phyloP scores from a whole-genome alignment of 768 basidiomycete species.

The Lactarius trivialis region DNA sequence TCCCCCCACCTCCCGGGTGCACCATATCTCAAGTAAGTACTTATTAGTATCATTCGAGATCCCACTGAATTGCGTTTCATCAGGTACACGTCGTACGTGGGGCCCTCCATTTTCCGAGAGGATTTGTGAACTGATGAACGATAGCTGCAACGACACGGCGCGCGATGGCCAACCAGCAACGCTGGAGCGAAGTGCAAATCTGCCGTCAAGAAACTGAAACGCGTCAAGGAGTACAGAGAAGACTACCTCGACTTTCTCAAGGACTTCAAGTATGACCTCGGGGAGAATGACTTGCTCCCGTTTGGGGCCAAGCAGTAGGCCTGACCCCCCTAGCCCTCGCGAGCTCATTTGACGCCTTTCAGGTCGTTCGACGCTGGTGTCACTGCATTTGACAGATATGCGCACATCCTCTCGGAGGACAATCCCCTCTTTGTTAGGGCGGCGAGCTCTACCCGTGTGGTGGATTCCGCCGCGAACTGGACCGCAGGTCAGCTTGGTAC shows the following conservation, averaged over 20 bases:
- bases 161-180: slow-evolving; percentile 62
- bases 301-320: slow-evolving; percentile 61
- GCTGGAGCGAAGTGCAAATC: slow-evolving; percentile 38
- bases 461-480: slow-evolving; percentile 68
- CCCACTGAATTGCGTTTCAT: neutral
- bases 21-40: slow-evolving; percentile 46
- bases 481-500: slow-evolving; percentile 39
- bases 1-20: slow-evolving; percentile 42
- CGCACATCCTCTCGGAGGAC: slow-evolving; percentile 36
- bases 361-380: slow-evolving; percentile 50
- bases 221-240: slow-evolving; percentile 40
- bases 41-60: neutral
- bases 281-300: slow-evolving; percentile 51
- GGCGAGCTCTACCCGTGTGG: slow-evolving; percentile 49
- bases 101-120: neutral
- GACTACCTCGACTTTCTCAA: slow-evolving; percentile 49
- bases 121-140: neutral
- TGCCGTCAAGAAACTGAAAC: slow-evolving; percentile 49
- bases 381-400: slow-evolving; percentile 49
- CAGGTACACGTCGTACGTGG: slow-evolving; percentile 56
- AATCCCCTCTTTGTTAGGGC: slow-evolving; percentile 50
- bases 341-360: neutral
- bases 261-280: slow-evolving; percentile 53
- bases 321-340: neutral
- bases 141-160: slow-evolving; percentile 76